phyloP scores from a whole-genome alignment of 352 stramenopile genomes.

The Paralagenidium karlingii region DNA sequence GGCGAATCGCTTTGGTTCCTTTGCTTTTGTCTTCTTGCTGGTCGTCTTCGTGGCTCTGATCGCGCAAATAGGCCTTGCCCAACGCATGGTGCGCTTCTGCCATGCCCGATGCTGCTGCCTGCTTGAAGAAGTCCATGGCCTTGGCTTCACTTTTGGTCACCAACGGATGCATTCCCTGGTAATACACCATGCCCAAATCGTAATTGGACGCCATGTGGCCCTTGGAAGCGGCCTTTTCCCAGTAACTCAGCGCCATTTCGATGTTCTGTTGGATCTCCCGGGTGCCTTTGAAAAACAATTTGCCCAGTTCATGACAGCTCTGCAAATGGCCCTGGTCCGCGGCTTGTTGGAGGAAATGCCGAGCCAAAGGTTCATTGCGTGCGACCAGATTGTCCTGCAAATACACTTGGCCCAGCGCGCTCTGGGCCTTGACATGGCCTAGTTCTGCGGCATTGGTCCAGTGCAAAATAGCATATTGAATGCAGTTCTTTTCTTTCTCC shows the following conservation, averaged over 20 bases:
- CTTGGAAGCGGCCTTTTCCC: conserved; percentile 31
- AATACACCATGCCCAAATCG: conserved; percentile 66
- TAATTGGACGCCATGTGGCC: conserved; percentile 65
- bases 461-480: conserved; percentile 48
- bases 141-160: conserved; percentile 41
- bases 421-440: conserved; percentile 58
- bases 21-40: too few species aligned
- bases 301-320: conserved; percentile 64
- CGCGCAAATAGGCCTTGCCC: conserved; percentile 37
- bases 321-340: conserved; percentile 51
- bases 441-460: conserved; percentile 65
- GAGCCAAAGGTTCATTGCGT: conserved; percentile 27
- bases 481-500: conserved; percentile 6
- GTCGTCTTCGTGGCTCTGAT: conserved; percentile 15
- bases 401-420: conserved; percentile 59
- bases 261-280: conserved; percentile 15
- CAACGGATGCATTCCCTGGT: conserved; percentile 49
- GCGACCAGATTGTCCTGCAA: conserved; percentile 37
- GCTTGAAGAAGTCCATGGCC: conserved; percentile 38
- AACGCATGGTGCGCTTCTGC: conserved; percentile 51
- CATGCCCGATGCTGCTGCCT: conserved; percentile 47
- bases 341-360: conserved; percentile 42
- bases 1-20: conserved; percentile 19
- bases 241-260: conserved; percentile 42
- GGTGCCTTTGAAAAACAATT: conserved; percentile 49